Percentiles rank a stretch among this genome's conserved stretches.
Evolutionary conservation across 495 filamentous ascomycete species (phyloP).

Genomic region (Lasiosphaeriaceae sp.): DNA sequence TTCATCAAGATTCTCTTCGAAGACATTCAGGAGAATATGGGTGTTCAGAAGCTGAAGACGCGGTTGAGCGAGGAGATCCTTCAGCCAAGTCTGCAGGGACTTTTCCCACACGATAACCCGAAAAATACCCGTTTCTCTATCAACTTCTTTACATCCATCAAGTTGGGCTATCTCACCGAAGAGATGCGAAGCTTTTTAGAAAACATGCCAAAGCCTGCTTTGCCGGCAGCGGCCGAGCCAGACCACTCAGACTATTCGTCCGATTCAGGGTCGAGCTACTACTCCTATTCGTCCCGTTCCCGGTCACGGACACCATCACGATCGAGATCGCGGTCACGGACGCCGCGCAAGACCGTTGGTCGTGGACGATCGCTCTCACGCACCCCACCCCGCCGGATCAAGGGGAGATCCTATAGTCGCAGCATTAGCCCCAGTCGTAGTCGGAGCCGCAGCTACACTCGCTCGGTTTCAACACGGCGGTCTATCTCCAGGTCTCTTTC

Average conservation of each 20-base stretch:
- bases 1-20: slow-evolving; percentile 98
- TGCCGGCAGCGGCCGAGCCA: slow-evolving; percentile 59
- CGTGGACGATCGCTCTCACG: slow-evolving; percentile 33
- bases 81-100: slow-evolving; percentile 71
- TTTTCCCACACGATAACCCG: slow-evolving; percentile 88
- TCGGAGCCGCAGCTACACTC: slow-evolving; percentile 31
- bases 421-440: not conserved
- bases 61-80: slow-evolving; percentile 74
- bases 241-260: slow-evolving; percentile 50
- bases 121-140: slow-evolving; percentile 93
- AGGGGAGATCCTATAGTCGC: slow-evolving; percentile 34
- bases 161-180: slow-evolving; percentile 90
- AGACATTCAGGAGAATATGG: slow-evolving; percentile 81
- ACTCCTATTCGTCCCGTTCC: slow-evolving; percentile 52
- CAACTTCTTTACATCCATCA: slow-evolving; percentile 98
- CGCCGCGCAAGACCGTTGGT: slow-evolving; percentile 27
- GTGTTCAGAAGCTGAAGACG: slow-evolving; percentile 71
- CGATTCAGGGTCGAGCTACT: slow-evolving; percentile 63
- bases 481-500: slow-evolving; percentile 27
- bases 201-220: slow-evolving; percentile 73
- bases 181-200: slow-evolving; percentile 89
- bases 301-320: slow-evolving; percentile 12
- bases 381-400: slow-evolving; percentile 33
- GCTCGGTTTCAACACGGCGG: slow-evolving; percentile 32
- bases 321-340: slow-evolving; percentile 33